A percentile compares a stretch with the other conserved stretches of the same genome.
These are phyloP conservation scores for Sambucus nigra DNA, from an alignment of 129 eudicot species.

Conservation along the genomic window DNA sequence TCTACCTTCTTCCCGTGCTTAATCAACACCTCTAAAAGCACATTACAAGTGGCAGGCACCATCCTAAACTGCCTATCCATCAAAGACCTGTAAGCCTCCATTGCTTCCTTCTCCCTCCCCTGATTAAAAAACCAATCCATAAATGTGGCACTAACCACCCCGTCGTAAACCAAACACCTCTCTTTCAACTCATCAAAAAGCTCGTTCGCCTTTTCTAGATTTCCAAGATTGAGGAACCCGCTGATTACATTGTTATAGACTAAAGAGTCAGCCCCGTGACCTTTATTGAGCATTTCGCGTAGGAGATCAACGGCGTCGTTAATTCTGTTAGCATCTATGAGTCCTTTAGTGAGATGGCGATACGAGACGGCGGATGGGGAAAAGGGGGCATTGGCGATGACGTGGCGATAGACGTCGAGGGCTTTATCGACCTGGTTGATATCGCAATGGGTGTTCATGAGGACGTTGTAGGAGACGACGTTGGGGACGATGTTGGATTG, in stretches of 20 bases:
- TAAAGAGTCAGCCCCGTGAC: conserved; percentile 71
- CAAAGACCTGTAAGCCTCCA: conserved; percentile 56
- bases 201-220: conserved; percentile 62
- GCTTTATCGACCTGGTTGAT: conserved; percentile 53
- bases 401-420: conserved; percentile 36
- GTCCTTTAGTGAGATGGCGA: conserved; percentile 78
- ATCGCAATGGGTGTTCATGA: conserved; percentile 58
- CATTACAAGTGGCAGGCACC: conserved; percentile 87
- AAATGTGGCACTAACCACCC: conserved; percentile 70
- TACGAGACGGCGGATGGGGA: conserved; percentile 64
- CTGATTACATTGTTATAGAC: conserved; percentile 67
- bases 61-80: conserved; percentile 57
- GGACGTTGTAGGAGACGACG: conserved; percentile 59
- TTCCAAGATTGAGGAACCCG: conserved; percentile 55
- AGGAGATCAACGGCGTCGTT: conserved; percentile 50
- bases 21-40: conserved; percentile 58
- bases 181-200: conserved; percentile 72
- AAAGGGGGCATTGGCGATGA: conserved; percentile 65
- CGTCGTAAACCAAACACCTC: conserved; percentile 78
- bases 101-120: conserved; percentile 71
- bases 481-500: conserved; percentile 67
- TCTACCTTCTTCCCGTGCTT: conserved; percentile 62
- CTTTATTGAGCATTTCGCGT: conserved; percentile 70
- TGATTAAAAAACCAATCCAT: conserved; percentile 78
- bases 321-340: conserved; percentile 57